Conservation (phyloP, 108 stramenopile species). For the Cyclostephanos invisitatus region DNA sequence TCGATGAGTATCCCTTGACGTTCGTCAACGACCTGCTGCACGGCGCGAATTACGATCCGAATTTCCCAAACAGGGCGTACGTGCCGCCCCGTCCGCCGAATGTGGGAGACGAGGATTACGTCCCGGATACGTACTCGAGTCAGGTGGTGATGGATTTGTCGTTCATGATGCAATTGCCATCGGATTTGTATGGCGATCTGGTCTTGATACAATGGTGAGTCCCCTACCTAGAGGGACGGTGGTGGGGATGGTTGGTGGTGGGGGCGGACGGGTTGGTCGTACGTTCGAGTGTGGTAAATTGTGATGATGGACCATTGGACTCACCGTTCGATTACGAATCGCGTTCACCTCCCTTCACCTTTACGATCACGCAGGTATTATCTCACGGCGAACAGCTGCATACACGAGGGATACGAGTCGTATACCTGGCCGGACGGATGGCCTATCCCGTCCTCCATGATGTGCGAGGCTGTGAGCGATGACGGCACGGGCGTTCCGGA, state of each 20-base stretch:
- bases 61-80: slow-evolving; percentile 46
- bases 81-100: no score
- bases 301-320: no score
- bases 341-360: background rate
- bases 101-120: slow-evolving; percentile 26
- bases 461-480: slow-evolving; percentile 22
- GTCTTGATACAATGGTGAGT: slow-evolving; percentile 72
- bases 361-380: slow-evolving; percentile 30
- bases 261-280: no score
- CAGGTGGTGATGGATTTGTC: slow-evolving; percentile 33
- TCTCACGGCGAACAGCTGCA: slow-evolving; percentile 52
- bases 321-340: no score
- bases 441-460: slow-evolving; percentile 4
- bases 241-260: no score
- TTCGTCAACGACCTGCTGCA: slow-evolving; percentile 42
- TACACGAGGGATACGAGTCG: slow-evolving; percentile 40
- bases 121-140: slow-evolving; percentile 21
- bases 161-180: slow-evolving; percentile 56
- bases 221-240: no score
- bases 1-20: slow-evolving; percentile 23
- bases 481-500: slow-evolving; percentile 23
- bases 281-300: no score
- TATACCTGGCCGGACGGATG: slow-evolving; percentile 48
- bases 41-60: slow-evolving; percentile 34
- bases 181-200: slow-evolving; percentile 57